Percentiles rank a stretch among this genome's conserved stretches.
phyloP scores from a whole-genome alignment of 305 asterid genomes.

The Fraxinus floribunda region DNA sequence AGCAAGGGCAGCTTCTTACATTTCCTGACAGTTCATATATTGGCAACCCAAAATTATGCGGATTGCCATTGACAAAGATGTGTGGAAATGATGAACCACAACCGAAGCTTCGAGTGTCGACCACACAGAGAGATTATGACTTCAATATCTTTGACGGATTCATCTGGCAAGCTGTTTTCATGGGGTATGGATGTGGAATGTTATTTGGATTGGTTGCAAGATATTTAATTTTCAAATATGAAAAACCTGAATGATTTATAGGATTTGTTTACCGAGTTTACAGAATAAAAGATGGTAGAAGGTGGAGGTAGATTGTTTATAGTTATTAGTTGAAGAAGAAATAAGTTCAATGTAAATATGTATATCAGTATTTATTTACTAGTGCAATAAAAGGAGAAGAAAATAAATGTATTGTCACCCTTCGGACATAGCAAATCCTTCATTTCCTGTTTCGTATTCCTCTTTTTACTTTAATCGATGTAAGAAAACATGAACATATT shows the following conservation, averaged over 20 bases:
- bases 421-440: background rate
- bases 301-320: background rate
- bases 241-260: constrained; percentile 13
- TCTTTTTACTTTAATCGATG: background rate
- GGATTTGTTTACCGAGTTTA: background rate
- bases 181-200: constrained; percentile 23
- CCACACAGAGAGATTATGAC: background rate
- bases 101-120: too few species aligned
- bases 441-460: background rate
- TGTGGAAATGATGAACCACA: background rate
- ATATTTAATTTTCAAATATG: background rate
- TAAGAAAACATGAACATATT: too few species aligned
- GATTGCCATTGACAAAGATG: constrained; percentile 21
- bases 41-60: constrained; percentile 30
- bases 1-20: constrained; percentile 17
- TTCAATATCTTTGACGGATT: constrained; percentile 12
- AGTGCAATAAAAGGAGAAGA: background rate
- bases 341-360: background rate
- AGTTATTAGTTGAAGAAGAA: background rate
- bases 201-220: background rate
- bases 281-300: background rate
- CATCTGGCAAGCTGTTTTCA: constrained; percentile 17
- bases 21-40: constrained; percentile 17
- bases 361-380: too few species aligned
- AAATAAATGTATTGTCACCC: background rate